Conservation (phyloP, 1,284 basidiomycete species). For the Ceratobasidium sp. region DNA sequence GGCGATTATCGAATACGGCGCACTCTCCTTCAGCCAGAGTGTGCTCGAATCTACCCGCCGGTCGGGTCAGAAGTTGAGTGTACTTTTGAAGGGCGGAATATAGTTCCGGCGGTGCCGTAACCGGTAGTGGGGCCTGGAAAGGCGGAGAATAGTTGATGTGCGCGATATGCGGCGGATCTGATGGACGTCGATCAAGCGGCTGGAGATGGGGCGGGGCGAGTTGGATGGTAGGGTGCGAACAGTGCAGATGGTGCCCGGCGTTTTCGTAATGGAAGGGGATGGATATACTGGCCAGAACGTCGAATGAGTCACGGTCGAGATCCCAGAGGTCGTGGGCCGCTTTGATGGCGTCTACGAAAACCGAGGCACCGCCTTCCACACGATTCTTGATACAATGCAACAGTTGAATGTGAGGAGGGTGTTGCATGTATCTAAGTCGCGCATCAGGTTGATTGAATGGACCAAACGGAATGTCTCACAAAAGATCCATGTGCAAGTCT, state of each 20-base stretch:
- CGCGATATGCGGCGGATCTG: slow-evolving; percentile 52
- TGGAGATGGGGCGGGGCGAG: slow-evolving; percentile 52
- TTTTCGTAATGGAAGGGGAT: slow-evolving; percentile 93
- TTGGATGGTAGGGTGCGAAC: slow-evolving; percentile 82
- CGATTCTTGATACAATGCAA: slow-evolving; percentile 88
- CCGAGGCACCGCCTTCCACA: slow-evolving; percentile 83
- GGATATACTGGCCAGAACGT: slow-evolving; percentile 64
- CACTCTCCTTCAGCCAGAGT: slow-evolving; percentile 84
- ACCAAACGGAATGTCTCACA: slow-evolving; percentile 64
- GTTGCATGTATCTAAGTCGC: slow-evolving; percentile 77
- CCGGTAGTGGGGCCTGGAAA: slow-evolving; percentile 83
- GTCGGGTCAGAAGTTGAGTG: slow-evolving; percentile 65
- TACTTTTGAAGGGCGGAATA: slow-evolving; percentile 74
- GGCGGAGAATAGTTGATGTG: slow-evolving; percentile 94
- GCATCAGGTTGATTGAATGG: neutral
- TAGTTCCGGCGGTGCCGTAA: slow-evolving; percentile 61
- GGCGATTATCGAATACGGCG: slow-evolving; percentile 91
- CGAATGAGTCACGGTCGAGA: slow-evolving; percentile 62
- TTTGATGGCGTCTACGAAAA: slow-evolving; percentile 86
- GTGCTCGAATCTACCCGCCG: slow-evolving; percentile 66
- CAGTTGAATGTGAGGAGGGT: slow-evolving; percentile 90
- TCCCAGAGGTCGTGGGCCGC: slow-evolving; percentile 68
- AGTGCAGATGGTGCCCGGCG: slow-evolving; percentile 84
- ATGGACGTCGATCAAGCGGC: slow-evolving; percentile 36
- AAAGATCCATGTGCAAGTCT: slow-evolving; percentile 90